Conservation (phyloP, 495 filamentous ascomycete species). For the Aspergillus steynii region DNA sequence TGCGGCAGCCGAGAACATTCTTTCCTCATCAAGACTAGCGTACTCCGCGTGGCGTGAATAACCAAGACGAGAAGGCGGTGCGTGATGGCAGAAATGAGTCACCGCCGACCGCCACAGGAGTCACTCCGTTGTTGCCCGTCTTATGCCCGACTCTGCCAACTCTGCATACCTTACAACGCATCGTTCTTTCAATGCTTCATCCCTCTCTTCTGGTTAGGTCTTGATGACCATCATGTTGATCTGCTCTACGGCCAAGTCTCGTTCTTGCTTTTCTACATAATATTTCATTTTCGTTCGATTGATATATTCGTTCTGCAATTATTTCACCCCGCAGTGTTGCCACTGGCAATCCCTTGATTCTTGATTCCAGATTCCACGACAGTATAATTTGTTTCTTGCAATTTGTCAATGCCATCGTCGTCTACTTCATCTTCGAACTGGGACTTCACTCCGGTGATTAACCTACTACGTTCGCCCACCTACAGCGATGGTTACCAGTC, state of each 20-base stretch:
- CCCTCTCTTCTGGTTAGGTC: constrained; percentile 13
- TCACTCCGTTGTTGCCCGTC: constrained; percentile 5
- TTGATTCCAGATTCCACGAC: constrained; percentile 2
- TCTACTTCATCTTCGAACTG: constrained; percentile 33
- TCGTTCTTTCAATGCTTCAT: constrained; percentile 10
- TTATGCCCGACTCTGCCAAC: constrained; percentile 5
- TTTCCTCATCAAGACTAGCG: constrained; percentile 1
- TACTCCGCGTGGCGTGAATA: not conserved
- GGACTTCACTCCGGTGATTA: constrained; percentile 51
- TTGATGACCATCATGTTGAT: constrained; percentile 24
- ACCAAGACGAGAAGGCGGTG: constrained; percentile 17
- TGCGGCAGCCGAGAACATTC: constrained; percentile 8
- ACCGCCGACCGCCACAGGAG: constrained; percentile 24
- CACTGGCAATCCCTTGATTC: not conserved
- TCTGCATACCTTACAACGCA: not conserved
- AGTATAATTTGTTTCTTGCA: not conserved
- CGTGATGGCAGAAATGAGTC: constrained; percentile 8
- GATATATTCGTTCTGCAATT: constrained; percentile 5
- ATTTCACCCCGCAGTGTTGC: constrained; percentile 2
- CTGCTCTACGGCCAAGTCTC: constrained; percentile 3
- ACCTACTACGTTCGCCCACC: constrained; percentile 46
- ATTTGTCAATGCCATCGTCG: constrained; percentile 30
- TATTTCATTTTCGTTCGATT: constrained; percentile 4
- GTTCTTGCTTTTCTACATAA: not conserved
- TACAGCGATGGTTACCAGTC: constrained; percentile 18